Conservation (phyloP, 2,329 filamentous ascomycete species). For the Penicillium sp. region DNA sequence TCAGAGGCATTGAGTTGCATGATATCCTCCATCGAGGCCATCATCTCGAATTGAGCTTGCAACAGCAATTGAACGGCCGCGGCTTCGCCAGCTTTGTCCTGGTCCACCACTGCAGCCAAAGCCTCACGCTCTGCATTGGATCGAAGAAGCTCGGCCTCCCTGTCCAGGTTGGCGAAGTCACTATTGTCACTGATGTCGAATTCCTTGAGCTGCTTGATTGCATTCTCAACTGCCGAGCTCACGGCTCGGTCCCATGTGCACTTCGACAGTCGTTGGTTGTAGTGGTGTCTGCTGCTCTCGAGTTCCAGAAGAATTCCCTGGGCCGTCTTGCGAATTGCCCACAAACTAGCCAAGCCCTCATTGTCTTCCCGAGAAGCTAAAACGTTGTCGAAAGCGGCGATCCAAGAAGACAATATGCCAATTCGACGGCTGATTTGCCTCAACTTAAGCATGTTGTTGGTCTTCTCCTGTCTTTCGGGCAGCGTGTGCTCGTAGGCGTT, state of each 20-base stretch:
- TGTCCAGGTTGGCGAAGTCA: slow-evolving; percentile 69
- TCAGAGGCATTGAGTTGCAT: slow-evolving; percentile 79
- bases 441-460: slow-evolving; percentile 75
- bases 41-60: slow-evolving; percentile 86
- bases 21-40: slow-evolving; percentile 77
- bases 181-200: slow-evolving; percentile 64
- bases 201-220: slow-evolving; percentile 71
- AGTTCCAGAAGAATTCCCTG: slow-evolving; percentile 85
- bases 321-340: slow-evolving; percentile 80
- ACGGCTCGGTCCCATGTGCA: slow-evolving; percentile 83
- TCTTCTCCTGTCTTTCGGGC: slow-evolving; percentile 73
- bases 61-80: slow-evolving; percentile 78
- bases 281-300: slow-evolving; percentile 84
- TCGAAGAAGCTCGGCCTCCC: slow-evolving; percentile 84
- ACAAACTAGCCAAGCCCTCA: slow-evolving; percentile 63
- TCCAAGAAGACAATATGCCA: slow-evolving; percentile 82
- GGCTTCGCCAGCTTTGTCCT: slow-evolving; percentile 77
- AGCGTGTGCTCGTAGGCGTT: slow-evolving; percentile 78
- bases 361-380: slow-evolving; percentile 70
- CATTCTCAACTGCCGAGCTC: slow-evolving; percentile 83
- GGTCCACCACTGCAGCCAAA: slow-evolving; percentile 72
- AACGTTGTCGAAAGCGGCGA: slow-evolving; percentile 82
- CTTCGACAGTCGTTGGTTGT: slow-evolving; percentile 78
- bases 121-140: slow-evolving; percentile 77
- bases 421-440: slow-evolving; percentile 82